Evolutionary conservation across 371 early-diverging fungal species (phyloP).

Genomic region (Chytridium lagenaria): DNA sequence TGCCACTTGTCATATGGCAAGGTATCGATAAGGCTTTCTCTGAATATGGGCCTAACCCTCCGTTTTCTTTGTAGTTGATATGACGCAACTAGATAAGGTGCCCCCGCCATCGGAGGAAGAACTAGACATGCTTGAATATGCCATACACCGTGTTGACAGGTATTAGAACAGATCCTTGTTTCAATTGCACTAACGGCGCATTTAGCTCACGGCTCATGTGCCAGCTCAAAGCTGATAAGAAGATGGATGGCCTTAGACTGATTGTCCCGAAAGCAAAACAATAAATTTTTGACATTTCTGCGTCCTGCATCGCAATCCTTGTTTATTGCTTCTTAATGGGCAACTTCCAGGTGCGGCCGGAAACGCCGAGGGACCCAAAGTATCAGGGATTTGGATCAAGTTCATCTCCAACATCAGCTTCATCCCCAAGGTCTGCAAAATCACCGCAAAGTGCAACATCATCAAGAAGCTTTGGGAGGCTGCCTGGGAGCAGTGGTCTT

Average conservation of each 20-base stretch:
- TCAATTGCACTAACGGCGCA: background rate
- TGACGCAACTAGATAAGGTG: constrained; percentile 14
- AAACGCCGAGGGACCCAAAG: background rate
- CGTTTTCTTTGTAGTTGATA: background rate
- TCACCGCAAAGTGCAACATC: background rate
- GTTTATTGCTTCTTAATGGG: too few relatives aligned
- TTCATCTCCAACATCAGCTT: background rate
- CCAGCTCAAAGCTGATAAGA: constrained; percentile 22
- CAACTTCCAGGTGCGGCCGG: background rate
- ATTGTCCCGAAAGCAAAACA: constrained; percentile 7
- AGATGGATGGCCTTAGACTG: constrained; percentile 25
- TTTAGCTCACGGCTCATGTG: constrained; percentile 25
- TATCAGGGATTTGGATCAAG: constrained; percentile 14
- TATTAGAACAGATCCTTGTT: background rate
- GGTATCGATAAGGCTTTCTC: background rate
- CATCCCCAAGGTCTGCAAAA: background rate
- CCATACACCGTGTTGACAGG: constrained; percentile 28
- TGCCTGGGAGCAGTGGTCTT: background rate
- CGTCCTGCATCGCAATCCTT: too few relatives aligned
- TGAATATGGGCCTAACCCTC: too few relatives aligned
- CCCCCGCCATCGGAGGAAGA: constrained; percentile 25
- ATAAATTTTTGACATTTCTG: too few relatives aligned
- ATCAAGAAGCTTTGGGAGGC: constrained; percentile 6
- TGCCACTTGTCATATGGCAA: constrained; percentile 41
- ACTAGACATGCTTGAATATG: constrained; percentile 43